These are phyloP conservation scores for Bidens hawaiensis DNA, from an alignment of 140 eudicot genomes.

Conservation along the genomic window DNA sequence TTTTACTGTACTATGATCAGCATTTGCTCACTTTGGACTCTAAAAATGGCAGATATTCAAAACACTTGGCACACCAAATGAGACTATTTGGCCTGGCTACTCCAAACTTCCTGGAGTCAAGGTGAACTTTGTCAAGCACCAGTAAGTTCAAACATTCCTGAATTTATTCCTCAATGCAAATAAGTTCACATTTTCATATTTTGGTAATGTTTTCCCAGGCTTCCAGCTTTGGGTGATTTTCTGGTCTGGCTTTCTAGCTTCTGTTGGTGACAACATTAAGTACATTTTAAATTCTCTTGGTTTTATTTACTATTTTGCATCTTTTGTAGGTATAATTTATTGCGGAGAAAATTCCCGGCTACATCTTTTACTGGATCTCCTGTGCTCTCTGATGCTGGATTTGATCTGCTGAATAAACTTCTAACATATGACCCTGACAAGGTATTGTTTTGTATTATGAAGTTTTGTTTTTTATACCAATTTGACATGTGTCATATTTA, in stretches of 20 bases:
- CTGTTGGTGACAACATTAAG: slow-evolving; percentile 47
- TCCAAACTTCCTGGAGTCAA: slow-evolving; percentile 78
- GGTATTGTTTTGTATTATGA: slow-evolving; percentile 34
- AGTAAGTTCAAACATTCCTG: slow-evolving; percentile 43
- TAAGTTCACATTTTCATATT: slow-evolving; percentile 46
- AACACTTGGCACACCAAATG: slow-evolving; percentile 91
- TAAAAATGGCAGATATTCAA: slow-evolving; percentile 58
- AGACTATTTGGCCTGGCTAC: slow-evolving; percentile 87
- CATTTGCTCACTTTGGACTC: not conserved
- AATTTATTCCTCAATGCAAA: slow-evolving; percentile 8
- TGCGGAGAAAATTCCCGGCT: slow-evolving; percentile 82
- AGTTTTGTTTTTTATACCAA: not conserved
- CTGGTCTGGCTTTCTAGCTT: slow-evolving; percentile 86
- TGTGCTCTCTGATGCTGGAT: slow-evolving; percentile 92
- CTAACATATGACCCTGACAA: slow-evolving; percentile 87
- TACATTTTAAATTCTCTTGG: slow-evolving; percentile 13
- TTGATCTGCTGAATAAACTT: slow-evolving; percentile 80
- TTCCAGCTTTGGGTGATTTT: slow-evolving; percentile 89
- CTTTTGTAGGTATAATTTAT: slow-evolving; percentile 70
- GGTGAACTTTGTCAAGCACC: slow-evolving; percentile 71
- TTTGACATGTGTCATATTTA: not conserved
- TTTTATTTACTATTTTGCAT: slow-evolving; percentile 45
- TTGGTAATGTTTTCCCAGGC: slow-evolving; percentile 91
- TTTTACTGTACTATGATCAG: not conserved
- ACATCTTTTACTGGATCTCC: slow-evolving; percentile 93